Conservation (phyloP, 805 yeast species). For the Kodamaea kaohsiungensis region DNA sequence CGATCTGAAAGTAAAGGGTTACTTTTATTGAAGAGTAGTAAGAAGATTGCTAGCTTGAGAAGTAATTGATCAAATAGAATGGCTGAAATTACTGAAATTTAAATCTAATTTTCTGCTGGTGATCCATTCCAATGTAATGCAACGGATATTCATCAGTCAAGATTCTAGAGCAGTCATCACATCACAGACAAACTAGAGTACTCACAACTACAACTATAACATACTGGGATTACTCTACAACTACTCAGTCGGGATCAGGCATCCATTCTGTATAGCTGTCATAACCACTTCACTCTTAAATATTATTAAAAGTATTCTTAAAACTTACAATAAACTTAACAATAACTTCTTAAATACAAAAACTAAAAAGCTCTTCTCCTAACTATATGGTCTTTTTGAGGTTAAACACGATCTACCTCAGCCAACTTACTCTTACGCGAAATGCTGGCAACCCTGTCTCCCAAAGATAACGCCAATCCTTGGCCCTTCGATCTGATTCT, state of each 20-base stretch:
- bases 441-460: slow-evolving; percentile 88
- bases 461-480: slow-evolving; percentile 92
- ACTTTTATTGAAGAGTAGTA: slow-evolving; percentile 6
- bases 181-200: no score
- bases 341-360: neutral
- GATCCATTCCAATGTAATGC: no score
- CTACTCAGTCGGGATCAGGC: no score
- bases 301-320: no score
- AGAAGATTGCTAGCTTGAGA: neutral
- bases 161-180: no score
- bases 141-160: no score
- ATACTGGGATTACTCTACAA: no score
- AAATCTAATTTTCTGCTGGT: no score
- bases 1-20: slow-evolving; percentile 7
- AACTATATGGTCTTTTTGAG: neutral
- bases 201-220: no score
- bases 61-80: neutral
- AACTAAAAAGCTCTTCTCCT: neutral
- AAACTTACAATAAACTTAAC: neutral
- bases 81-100: no score
- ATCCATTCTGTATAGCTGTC: no score
- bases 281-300: no score
- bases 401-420: slow-evolving; percentile 9
- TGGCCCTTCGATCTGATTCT: slow-evolving; percentile 97
- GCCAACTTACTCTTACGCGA: slow-evolving; percentile 49